phyloP scores from a whole-genome alignment of 352 stramenopile species.

The Phytophthora hybrid region DNA sequence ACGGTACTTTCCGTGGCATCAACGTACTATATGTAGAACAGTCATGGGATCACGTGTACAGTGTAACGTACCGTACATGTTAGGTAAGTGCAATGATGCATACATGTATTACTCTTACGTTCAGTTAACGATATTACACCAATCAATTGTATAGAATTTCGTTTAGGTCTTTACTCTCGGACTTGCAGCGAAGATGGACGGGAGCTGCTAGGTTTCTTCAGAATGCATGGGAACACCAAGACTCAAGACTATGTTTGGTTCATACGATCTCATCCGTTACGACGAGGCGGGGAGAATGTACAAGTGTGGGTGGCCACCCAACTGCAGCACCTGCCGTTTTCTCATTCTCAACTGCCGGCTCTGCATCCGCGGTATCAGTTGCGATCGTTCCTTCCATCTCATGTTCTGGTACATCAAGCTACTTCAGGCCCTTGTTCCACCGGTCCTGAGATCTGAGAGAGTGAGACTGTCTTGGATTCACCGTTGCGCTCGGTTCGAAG shows the following conservation, averaged over 20 bases:
- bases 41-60: too few relatives aligned
- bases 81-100: too few relatives aligned
- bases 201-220: too few relatives aligned
- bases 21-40: too few relatives aligned
- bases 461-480: not conserved
- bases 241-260: not conserved
- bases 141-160: too few relatives aligned
- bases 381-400: not conserved
- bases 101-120: too few relatives aligned
- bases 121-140: too few relatives aligned
- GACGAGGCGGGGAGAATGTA: not conserved
- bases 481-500: not conserved
- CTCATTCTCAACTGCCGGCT: not conserved
- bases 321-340: not conserved
- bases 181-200: too few relatives aligned
- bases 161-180: too few relatives aligned
- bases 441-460: not conserved
- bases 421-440: not conserved
- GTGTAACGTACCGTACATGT: too few relatives aligned
- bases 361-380: not conserved
- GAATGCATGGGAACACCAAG: too few relatives aligned
- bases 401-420: not conserved
- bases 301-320: not conserved
- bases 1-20: not conserved
- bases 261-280: not conserved